Conservation (phyloP, 2,329 filamentous ascomycete genomes). For the Aspergillus tanneri region DNA sequence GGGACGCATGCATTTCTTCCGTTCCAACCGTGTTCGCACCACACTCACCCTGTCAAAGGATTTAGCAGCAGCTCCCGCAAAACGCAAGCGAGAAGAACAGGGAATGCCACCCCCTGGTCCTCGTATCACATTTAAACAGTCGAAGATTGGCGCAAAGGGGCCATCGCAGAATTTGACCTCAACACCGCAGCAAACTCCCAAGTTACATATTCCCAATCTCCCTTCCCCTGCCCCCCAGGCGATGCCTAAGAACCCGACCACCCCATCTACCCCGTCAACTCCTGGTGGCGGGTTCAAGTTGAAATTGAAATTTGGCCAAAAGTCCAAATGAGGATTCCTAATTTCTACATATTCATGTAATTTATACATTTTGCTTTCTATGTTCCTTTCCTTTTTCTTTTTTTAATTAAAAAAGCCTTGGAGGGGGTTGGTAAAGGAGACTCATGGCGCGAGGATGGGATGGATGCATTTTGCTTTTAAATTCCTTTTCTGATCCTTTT, state of each 20-base stretch:
- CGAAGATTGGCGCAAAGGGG: slow-evolving; percentile 33
- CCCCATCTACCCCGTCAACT: slow-evolving; percentile 32
- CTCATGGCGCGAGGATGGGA: slow-evolving; percentile 19
- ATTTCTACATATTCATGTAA: slow-evolving; percentile 16
- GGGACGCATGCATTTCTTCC: slow-evolving; percentile 46
- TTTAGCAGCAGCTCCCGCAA: slow-evolving; percentile 22
- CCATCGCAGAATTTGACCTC: slow-evolving; percentile 25
- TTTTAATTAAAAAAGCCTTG: no score
- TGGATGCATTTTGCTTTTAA: slow-evolving; percentile 17
- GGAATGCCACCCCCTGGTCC: slow-evolving; percentile 35
- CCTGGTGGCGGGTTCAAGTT: slow-evolving; percentile 43
- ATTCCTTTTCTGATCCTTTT: slow-evolving; percentile 3
- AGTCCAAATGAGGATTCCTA: slow-evolving; percentile 28
- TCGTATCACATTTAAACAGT: slow-evolving; percentile 45
- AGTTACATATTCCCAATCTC: slow-evolving; percentile 35
- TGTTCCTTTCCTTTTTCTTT: slow-evolving; percentile 2
- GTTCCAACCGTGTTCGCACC: slow-evolving; percentile 40
- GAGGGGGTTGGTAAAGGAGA: slow-evolving; percentile 16
- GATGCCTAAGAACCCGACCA: slow-evolving; percentile 26
- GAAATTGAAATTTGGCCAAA: slow-evolving; percentile 42
- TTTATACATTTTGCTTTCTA: slow-evolving; percentile 13
- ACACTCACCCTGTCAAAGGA: slow-evolving; percentile 34
- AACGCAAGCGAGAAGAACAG: slow-evolving; percentile 43
- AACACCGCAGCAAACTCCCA: slow-evolving; percentile 26
- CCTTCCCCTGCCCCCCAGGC: slow-evolving; percentile 30